Base-by-base conservation (phyloP, 148 eudicot species). In the Amaranthus cruentus region DNA sequence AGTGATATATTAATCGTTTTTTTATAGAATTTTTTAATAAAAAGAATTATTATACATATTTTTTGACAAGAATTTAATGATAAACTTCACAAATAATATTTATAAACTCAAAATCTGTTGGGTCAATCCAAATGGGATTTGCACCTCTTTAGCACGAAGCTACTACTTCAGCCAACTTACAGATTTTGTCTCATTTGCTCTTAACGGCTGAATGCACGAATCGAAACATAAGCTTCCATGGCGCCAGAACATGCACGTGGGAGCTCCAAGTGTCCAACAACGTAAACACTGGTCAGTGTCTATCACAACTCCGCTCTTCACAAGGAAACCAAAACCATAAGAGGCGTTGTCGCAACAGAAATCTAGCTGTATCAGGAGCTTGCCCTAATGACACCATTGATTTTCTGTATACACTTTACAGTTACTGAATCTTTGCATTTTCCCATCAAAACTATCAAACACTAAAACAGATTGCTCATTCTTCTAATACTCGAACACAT, bases 341-440 rank as follows among this genome's bases (percentile, higher is more conserved):
- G 74, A 43, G 82, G 82, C 2, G 69, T 69, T 2, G 66, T 79
- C 47, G 72, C 75, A 5, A 79, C 66, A 43, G 82, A 79, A 57
- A 69, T 11, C 18, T 74, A 7, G 64, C 75, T 7, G 53, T 79
- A 7, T 74, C 78, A 6, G 78, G 77, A 62, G 75, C 78, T 18
- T 79, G 78, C 46, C 82, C 82, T 75, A 68, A 72, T 14, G 78
- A 75, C 49, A 69, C 77, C 65, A 67, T 63, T 13, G 82, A 75
- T 75, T 79, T 75, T 79, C 51, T 73, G 13, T 57, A 62, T 18
- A 18, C 18, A 18, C 18, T 18, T 18, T 18, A 18, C 18, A 28
- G 38, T 28, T 28, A 28, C 38, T 28, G 38, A 28, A 28, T 12
- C 52, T 53, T 21, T 28, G n/a, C 15, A 6, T 66, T 66, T 48